These are phyloP conservation scores for Calonectria hawksworthii DNA, from an alignment of 2,329 filamentous ascomycete genomes.

Conservation along the genomic window DNA sequence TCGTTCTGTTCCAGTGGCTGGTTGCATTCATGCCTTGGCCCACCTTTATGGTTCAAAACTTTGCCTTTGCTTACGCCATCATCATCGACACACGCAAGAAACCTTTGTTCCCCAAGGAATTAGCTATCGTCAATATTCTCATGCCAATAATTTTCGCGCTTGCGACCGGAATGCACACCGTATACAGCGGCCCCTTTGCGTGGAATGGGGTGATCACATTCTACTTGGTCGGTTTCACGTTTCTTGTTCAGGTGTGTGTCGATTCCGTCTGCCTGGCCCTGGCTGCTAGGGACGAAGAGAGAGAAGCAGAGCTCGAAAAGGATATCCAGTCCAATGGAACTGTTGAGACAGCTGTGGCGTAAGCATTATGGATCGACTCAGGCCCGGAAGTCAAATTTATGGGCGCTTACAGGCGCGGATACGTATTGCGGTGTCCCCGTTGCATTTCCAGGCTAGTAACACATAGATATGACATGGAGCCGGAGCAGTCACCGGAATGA, in stretches of 20 bases:
- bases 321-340: neutral
- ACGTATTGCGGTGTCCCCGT: neutral
- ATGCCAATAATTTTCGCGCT: conserved; percentile 24
- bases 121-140: conserved; percentile 30
- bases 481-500: neutral
- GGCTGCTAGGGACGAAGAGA: neutral
- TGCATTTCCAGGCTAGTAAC: no score
- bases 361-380: neutral
- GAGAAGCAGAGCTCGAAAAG: neutral
- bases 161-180: conserved; percentile 23
- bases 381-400: neutral
- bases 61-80: conserved; percentile 33
- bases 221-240: conserved; percentile 28
- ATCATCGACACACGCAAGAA: conserved; percentile 29
- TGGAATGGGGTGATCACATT: conserved; percentile 31
- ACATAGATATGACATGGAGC: no score
- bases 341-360: neutral
- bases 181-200: conserved; percentile 29
- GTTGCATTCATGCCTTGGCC: conserved; percentile 31
- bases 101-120: conserved; percentile 32
- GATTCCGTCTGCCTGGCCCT: conserved; percentile 16
- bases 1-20: conserved; percentile 6
- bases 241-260: conserved; percentile 22
- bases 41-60: conserved; percentile 28
- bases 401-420: neutral